A percentile compares a stretch with the other conserved stretches of the same genome.
Conservation (phyloP, 2,329 filamentous ascomycete genomes). For the Ascochyta rabiei region DNA sequence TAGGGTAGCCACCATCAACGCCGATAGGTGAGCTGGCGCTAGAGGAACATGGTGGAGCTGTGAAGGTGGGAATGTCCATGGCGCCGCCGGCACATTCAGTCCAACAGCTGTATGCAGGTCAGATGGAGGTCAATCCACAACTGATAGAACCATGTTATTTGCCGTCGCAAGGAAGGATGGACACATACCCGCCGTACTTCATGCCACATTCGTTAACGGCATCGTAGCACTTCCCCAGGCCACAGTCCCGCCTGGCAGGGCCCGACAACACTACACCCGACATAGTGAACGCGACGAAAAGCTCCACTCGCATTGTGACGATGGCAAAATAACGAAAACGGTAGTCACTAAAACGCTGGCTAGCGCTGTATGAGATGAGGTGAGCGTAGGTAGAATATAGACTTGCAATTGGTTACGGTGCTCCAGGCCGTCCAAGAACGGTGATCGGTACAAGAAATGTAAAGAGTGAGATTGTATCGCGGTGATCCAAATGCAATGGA, state of each 20-base stretch:
- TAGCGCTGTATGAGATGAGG: neutral
- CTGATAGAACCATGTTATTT: too few species aligned
- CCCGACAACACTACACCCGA: constrained; percentile 11
- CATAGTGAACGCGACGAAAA: neutral
- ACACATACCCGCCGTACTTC: constrained; percentile 29
- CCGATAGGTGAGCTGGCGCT: neutral
- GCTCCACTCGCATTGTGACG: neutral
- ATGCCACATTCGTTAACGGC: constrained; percentile 27
- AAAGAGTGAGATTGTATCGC: neutral
- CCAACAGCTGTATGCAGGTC: constrained; percentile 8
- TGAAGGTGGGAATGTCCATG: constrained; percentile 13
- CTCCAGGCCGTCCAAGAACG: neutral
- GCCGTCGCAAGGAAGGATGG: neutral
- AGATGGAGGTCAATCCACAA: neutral
- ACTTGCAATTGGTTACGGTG: neutral
- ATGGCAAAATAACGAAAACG: neutral
- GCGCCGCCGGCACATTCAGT: constrained; percentile 14
- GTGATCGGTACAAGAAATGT: neutral
- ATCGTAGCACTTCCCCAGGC: constrained; percentile 23
- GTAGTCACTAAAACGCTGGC: neutral
- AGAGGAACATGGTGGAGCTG: neutral
- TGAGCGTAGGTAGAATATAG: neutral
- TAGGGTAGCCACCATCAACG: neutral
- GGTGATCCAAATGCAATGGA: neutral
- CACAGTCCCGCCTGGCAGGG: constrained; percentile 26